These are phyloP conservation scores for Carex arenaria DNA, from an alignment of 202 grass and related monocot genomes.

Conservation along the genomic window DNA sequence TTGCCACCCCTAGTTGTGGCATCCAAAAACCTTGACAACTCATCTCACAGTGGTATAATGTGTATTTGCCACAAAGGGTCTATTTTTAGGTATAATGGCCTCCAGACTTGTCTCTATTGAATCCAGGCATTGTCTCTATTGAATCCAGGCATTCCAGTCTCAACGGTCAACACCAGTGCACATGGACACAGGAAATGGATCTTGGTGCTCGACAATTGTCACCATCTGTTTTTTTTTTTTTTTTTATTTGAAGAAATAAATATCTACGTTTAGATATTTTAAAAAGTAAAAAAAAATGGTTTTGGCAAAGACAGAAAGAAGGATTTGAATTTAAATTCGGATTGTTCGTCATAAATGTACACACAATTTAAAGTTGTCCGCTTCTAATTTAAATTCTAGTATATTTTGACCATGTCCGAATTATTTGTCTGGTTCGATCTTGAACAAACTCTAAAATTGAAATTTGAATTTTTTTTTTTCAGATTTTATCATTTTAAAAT, in stretches of 20 bases:
- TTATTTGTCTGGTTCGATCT: too few species aligned
- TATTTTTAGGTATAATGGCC: not conserved
- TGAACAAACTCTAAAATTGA: too few species aligned
- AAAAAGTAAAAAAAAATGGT: not conserved
- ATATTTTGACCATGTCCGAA: too few species aligned
- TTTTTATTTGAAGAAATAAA: not conserved
- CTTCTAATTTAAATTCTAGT: too few species aligned
- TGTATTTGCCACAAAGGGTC: not conserved
- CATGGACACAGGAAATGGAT: not conserved
- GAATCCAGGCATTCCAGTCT: not conserved
- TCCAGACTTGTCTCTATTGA: slow-evolving; percentile 23
- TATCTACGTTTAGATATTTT: not conserved
- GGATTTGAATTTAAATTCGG: too few species aligned
- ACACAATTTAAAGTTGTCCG: too few species aligned
- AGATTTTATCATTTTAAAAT: too few species aligned
- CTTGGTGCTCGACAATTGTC: not conserved
- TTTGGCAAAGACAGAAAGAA: not conserved
- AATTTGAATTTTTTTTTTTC: too few species aligned
- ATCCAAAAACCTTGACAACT: not conserved
- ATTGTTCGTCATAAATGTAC: too few species aligned
- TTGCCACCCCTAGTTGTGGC: not conserved
- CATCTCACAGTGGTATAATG: not conserved
- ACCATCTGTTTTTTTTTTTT: not conserved
- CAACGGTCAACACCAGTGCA: slow-evolving; percentile 1
- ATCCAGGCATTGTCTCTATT: not conserved